Evolutionary conservation across 768 basidiomycete genomes (phyloP).

Genomic region (Crepidotus variabilis): DNA sequence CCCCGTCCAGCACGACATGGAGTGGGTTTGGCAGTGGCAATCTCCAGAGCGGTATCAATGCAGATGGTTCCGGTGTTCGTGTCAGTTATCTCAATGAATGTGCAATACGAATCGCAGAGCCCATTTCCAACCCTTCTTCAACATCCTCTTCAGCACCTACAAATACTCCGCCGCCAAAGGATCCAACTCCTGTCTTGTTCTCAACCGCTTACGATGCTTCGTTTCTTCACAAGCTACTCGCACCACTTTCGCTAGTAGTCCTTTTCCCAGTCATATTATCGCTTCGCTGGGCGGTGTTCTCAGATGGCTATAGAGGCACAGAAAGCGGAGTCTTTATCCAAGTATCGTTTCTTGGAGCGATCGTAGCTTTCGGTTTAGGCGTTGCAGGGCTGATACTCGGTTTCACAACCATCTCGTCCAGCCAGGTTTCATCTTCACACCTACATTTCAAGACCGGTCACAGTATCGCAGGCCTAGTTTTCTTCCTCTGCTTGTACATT

Average conservation of each 20-base stretch:
- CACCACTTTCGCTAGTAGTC: constrained; percentile 40
- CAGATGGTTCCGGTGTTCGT: constrained; percentile 65
- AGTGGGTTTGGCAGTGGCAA: constrained; percentile 60
- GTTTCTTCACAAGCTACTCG: constrained; percentile 39
- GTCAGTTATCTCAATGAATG: constrained; percentile 59
- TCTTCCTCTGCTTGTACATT: constrained; percentile 61
- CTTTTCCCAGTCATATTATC: constrained; percentile 32
- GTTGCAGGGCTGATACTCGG: constrained; percentile 58
- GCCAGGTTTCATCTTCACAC: constrained; percentile 12
- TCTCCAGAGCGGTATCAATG: constrained; percentile 59
- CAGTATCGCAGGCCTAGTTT: constrained; percentile 58
- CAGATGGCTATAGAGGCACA: neutral
- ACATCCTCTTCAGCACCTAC: constrained; percentile 17
- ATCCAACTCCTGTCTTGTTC: neutral
- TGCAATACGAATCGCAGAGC: constrained; percentile 34
- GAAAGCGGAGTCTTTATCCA: constrained; percentile 26
- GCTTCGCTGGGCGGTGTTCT: constrained; percentile 23
- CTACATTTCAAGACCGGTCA: constrained; percentile 55
- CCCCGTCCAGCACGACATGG: constrained; percentile 55
- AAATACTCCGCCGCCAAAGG: constrained; percentile 5
- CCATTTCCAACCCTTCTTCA: constrained; percentile 17
- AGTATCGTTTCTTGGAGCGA: constrained; percentile 25
- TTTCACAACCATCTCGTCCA: constrained; percentile 51
- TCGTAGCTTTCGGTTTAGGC: constrained; percentile 53
- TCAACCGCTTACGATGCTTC: constrained; percentile 28